A percentile compares a stretch with the other conserved stretches of the same genome.
Evolutionary conservation across 2,329 filamentous ascomycete species (phyloP).

Genomic region (Cercospora sp.): DNA sequence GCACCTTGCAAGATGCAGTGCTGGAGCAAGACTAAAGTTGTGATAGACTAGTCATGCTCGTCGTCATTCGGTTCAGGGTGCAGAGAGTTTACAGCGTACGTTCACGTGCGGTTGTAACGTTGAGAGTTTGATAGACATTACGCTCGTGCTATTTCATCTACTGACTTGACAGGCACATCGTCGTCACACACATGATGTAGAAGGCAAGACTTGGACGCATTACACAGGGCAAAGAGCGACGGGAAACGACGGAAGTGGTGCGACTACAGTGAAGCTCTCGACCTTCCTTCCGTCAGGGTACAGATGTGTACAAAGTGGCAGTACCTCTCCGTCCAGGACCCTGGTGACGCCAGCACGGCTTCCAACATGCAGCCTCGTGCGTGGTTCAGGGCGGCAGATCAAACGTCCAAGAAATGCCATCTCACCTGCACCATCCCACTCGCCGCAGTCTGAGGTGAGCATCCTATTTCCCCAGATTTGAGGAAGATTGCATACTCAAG

Average conservation of each 20-base stretch:
- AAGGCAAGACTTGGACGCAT: not conserved
- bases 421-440: not conserved
- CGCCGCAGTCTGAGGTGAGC: not conserved
- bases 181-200: not conserved
- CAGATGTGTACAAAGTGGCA: not conserved
- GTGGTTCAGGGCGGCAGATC: conserved; percentile 13
- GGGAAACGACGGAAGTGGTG: conserved; percentile 4
- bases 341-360: conserved; percentile 11
- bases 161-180: not conserved
- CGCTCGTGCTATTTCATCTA: not conserved
- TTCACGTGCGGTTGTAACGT: not conserved
- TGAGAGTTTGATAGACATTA: not conserved
- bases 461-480: not conserved
- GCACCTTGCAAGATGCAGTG: not conserved
- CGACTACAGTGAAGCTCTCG: not conserved
- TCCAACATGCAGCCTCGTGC: conserved; percentile 9
- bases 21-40: not conserved
- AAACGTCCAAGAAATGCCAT: not conserved
- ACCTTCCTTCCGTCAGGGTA: not conserved
- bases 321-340: conserved; percentile 7
- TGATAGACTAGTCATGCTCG: not conserved
- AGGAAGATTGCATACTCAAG: not conserved
- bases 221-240: not conserved
- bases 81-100: not conserved
- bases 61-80: not conserved